Evolutionary conservation across 148 eudicot species (phyloP).

Genomic region (Beta vulgaris): DNA sequence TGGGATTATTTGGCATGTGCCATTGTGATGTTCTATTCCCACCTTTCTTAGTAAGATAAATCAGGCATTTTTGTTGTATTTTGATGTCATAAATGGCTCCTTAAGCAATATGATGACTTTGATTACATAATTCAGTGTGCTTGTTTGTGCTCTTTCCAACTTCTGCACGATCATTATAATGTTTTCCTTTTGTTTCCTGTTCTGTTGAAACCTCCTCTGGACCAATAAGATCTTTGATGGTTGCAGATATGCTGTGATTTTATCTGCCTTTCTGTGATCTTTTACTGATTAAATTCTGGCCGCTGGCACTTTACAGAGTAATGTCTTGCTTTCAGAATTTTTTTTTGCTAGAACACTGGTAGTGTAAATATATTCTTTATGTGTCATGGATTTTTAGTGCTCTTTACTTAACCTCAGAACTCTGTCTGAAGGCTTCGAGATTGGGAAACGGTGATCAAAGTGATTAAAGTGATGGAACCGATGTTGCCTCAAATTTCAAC

Average conservation of each 20-base stretch:
- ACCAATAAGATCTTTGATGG: neutral
- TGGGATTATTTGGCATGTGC: too few relatives aligned
- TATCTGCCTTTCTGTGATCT: neutral
- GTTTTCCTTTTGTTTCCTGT: neutral
- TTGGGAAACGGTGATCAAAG: conserved; percentile 60
- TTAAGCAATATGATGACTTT: neutral
- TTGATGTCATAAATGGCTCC: neutral
- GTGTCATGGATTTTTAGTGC: neutral
- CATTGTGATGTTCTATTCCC: too few relatives aligned
- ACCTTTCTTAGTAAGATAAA: neutral
- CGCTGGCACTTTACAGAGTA: neutral
- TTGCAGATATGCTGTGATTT: neutral
- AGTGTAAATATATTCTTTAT: neutral
- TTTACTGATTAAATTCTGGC: neutral
- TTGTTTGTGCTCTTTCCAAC: neutral
- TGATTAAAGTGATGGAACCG: conserved; percentile 68
- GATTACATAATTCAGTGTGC: neutral
- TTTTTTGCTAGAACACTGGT: neutral
- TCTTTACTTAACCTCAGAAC: conserved; percentile 15
- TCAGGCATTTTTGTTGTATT: neutral
- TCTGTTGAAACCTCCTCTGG: neutral
- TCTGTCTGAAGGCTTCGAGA: conserved; percentile 64
- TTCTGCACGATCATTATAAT: neutral
- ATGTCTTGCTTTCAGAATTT: neutral
- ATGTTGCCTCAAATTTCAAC: conserved; percentile 55